Percentiles rank a stretch among this genome's conserved stretches.
Evolutionary conservation across 2,329 filamentous ascomycete genomes (phyloP).

Genomic region (Basipetospora chlamydospora): DNA sequence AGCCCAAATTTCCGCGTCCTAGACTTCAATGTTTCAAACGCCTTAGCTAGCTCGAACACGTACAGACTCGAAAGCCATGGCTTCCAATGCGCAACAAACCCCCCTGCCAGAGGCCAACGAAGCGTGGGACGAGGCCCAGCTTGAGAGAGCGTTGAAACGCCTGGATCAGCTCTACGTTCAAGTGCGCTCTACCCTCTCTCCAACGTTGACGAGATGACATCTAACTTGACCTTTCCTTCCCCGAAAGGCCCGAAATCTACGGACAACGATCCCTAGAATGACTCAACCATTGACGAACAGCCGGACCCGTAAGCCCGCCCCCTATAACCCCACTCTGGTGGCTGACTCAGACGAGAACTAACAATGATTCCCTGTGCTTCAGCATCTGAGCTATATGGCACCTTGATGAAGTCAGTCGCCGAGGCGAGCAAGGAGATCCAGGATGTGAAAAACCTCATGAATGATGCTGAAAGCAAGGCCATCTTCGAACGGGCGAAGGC

Average conservation of each 20-base stretch:
- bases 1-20: too few species aligned
- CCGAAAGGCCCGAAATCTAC: constrained; percentile 20
- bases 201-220: neutral
- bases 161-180: constrained; percentile 41
- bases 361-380: too few species aligned
- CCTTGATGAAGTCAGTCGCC: constrained; percentile 32
- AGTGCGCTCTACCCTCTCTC: constrained; percentile 18
- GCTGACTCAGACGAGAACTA: constrained; percentile 9
- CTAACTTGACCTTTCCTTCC: neutral
- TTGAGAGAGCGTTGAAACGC: constrained; percentile 33
- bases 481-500: constrained; percentile 36
- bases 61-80: neutral
- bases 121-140: constrained; percentile 31
- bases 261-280: constrained; percentile 34
- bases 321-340: constrained; percentile 7
- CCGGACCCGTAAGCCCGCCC: constrained; percentile 25
- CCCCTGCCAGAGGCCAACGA: constrained; percentile 12
- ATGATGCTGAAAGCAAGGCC: constrained; percentile 29
- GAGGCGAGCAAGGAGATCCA: constrained; percentile 35
- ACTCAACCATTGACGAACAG: constrained; percentile 31
- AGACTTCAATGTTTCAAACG: neutral
- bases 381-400: constrained; percentile 35
- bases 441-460: constrained; percentile 33
- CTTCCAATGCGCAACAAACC: neutral
- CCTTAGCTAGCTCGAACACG: too few species aligned